These are phyloP conservation scores for Geotrichum klebahnii DNA, from an alignment of 1,139 yeast genomes.

Conservation along the genomic window DNA sequence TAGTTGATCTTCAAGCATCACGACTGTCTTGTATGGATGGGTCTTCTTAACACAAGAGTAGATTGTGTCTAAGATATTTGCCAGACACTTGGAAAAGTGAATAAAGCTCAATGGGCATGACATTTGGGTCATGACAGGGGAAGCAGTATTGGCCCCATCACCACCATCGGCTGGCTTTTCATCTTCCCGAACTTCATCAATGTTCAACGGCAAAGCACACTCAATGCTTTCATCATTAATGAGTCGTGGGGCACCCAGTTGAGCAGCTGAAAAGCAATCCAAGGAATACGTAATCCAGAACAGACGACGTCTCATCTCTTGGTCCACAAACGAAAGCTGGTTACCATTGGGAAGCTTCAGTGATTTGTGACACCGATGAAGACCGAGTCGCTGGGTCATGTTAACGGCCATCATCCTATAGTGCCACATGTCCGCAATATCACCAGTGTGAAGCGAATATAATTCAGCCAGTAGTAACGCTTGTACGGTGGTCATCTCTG, in stretches of 20 bases:
- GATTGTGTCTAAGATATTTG: slow-evolving; percentile 65
- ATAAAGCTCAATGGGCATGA: slow-evolving; percentile 38
- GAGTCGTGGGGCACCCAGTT: slow-evolving; percentile 76
- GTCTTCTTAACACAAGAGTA: slow-evolving; percentile 42
- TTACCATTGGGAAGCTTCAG: slow-evolving; percentile 60
- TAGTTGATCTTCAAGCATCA: slow-evolving; percentile 59
- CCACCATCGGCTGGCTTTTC: too few species aligned
- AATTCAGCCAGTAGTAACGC: slow-evolving; percentile 63
- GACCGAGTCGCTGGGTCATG: slow-evolving; percentile 80
- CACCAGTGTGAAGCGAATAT: slow-evolving; percentile 71
- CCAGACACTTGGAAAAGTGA: slow-evolving; percentile 69
- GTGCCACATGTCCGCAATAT: slow-evolving; percentile 68
- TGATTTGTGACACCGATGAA: slow-evolving; percentile 85
- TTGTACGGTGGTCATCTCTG: slow-evolving; percentile 69
- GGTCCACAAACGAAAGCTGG: slow-evolving; percentile 47
- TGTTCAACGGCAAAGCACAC: slow-evolving; percentile 75
- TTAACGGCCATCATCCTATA: slow-evolving; percentile 71
- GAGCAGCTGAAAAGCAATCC: slow-evolving; percentile 71
- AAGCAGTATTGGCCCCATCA: slow-evolving; percentile 60
- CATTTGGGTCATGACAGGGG: slow-evolving; percentile 32
- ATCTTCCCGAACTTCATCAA: slow-evolving; percentile 43
- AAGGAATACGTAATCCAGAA: slow-evolving; percentile 82
- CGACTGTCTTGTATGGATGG: slow-evolving; percentile 41
- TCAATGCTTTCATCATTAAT: slow-evolving; percentile 77
- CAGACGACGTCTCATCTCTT: slow-evolving; percentile 73